phyloP scores from a whole-genome alignment of 2,329 filamentous ascomycete genomes.

The Tolypocladium capitatum region DNA sequence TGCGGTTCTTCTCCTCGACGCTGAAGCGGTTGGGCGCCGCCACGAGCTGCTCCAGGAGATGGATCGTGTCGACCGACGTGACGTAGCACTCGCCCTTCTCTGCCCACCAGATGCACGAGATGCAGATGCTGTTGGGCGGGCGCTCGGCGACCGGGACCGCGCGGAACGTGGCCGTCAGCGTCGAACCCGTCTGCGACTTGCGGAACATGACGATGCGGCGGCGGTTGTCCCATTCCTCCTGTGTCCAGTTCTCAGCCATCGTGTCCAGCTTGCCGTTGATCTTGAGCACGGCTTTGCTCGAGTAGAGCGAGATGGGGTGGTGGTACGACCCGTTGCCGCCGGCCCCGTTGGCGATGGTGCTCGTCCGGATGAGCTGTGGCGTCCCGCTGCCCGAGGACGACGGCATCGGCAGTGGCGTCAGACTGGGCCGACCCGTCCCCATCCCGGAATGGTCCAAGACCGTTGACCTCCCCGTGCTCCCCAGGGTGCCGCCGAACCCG shows the following conservation, averaged over 20 bases:
- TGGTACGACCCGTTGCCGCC: constrained; percentile 44
- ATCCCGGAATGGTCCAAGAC: constrained; percentile 28
- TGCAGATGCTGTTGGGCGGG: constrained; percentile 73
- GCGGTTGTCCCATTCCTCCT: constrained; percentile 66
- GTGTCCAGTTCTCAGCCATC: constrained; percentile 75
- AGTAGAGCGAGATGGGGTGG: constrained; percentile 69
- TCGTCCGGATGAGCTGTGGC: constrained; percentile 42
- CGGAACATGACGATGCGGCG: constrained; percentile 81
- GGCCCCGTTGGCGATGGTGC: constrained; percentile 31
- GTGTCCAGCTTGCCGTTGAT: constrained; percentile 72
- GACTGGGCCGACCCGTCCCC: constrained; percentile 25
- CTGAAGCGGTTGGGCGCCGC: constrained; percentile 65
- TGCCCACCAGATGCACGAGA: constrained; percentile 96
- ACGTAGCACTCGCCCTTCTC: constrained; percentile 86
- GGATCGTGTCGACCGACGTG: constrained; percentile 94
- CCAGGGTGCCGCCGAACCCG: constrained; percentile 27
- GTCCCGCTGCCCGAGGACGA: constrained; percentile 20
- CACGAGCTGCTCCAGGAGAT: constrained; percentile 82
- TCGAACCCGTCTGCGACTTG: constrained; percentile 68
- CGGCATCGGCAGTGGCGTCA: constrained; percentile 36
- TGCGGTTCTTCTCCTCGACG: constrained; percentile 97
- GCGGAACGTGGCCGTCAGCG: constrained; percentile 68
- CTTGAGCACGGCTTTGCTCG: constrained; percentile 72
- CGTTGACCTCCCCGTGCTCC: constrained; percentile 23
- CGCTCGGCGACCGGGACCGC: constrained; percentile 68